phyloP scores from a whole-genome alignment of 129 eudicot genomes.

The Artemisia tridentata region DNA sequence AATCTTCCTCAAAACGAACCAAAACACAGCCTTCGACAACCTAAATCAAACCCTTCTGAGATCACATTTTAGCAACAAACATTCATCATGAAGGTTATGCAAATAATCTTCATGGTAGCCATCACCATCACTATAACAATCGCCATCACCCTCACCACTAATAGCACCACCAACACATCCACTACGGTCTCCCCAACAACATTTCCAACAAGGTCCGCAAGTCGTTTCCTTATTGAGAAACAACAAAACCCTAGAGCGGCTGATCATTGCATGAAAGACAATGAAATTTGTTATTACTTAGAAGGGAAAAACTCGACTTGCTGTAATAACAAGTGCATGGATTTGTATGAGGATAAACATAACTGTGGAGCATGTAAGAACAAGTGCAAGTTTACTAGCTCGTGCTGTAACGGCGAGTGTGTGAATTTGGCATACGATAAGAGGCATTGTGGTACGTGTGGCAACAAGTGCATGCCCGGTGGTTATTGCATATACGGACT shows the following conservation, averaged over 20 bases:
- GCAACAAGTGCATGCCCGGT: constrained; percentile 42
- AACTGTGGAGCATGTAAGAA: constrained; percentile 72
- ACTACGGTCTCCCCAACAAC: constrained; percentile 5
- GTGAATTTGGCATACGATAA: constrained; percentile 59
- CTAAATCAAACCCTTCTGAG: constrained; percentile 16
- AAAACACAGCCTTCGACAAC: neutral
- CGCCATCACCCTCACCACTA: constrained; percentile 30
- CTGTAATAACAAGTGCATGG: constrained; percentile 67
- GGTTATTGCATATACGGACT: constrained; percentile 64
- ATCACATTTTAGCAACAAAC: neutral
- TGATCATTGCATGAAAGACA: constrained; percentile 56
- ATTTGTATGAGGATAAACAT: constrained; percentile 37
- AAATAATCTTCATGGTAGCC: constrained; percentile 43
- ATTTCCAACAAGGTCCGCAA: constrained; percentile 22
- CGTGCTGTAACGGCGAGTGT: constrained; percentile 63
- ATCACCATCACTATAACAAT: constrained; percentile 38
- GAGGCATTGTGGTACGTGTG: constrained; percentile 81
- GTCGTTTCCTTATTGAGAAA: constrained; percentile 51
- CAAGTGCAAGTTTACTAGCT: constrained; percentile 46
- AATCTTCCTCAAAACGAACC: neutral
- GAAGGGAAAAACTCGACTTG: constrained; percentile 56
- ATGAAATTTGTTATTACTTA: constrained; percentile 40
- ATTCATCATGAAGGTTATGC: constrained; percentile 29
- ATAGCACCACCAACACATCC: neutral
- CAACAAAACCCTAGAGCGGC: constrained; percentile 55